Conservation (phyloP, 2,329 filamentous ascomycete genomes). For the Colletotrichum sp. region DNA sequence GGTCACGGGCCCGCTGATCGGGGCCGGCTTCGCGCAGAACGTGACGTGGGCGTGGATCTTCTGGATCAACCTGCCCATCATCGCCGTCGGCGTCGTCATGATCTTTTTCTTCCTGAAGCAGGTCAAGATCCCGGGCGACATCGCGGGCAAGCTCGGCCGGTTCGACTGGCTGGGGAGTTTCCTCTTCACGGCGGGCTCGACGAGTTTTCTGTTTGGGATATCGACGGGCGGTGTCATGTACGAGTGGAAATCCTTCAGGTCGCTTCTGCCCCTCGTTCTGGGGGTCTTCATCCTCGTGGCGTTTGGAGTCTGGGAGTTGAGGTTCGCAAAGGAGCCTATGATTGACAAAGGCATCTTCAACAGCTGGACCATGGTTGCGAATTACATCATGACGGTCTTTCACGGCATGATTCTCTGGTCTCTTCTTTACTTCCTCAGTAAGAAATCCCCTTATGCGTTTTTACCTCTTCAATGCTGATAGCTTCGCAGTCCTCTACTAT, state of each 20-base stretch:
- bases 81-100: constrained; percentile 51
- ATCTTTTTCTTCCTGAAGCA: constrained; percentile 52
- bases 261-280: constrained; percentile 65
- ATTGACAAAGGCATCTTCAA: constrained; percentile 50
- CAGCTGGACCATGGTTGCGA: constrained; percentile 53
- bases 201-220: constrained; percentile 65
- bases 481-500: constrained; percentile 44
- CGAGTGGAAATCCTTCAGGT: constrained; percentile 65
- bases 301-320: constrained; percentile 61
- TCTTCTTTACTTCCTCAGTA: constrained; percentile 59
- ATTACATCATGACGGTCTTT: constrained; percentile 57
- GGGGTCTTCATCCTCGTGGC: constrained; percentile 54
- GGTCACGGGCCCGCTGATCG: constrained; percentile 55
- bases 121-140: constrained; percentile 21
- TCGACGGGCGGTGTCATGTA: constrained; percentile 73
- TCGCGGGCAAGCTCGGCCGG: constrained; percentile 33
- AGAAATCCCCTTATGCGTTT: not conserved
- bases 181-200: constrained; percentile 64
- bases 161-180: constrained; percentile 69
- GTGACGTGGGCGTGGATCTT: constrained; percentile 68
- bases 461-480: not conserved
- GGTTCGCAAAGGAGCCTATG: constrained; percentile 54
- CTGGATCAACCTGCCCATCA: constrained; percentile 67
- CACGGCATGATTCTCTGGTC: constrained; percentile 64
- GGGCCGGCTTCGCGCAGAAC: constrained; percentile 58